Base-by-base conservation (phyloP, 192 early-diverging fungal species). In the Backusella luteola region DNA sequence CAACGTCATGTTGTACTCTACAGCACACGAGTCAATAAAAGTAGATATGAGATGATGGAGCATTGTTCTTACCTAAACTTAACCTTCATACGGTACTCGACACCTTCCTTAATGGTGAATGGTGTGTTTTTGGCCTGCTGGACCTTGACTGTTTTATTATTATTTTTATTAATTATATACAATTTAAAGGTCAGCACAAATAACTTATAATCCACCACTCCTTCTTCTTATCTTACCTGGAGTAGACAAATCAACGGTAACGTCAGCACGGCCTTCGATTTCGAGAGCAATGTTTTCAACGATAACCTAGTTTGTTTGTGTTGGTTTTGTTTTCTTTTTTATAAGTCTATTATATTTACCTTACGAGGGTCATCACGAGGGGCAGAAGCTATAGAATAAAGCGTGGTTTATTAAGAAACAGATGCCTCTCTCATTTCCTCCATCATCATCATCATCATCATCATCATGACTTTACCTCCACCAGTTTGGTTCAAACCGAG, bases 101-200 rank as follows among this genome's bases (percentile, higher is more conserved):
- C 89, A 74, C 98, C 97, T 83, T 98, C 97, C 89, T 99, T 99
- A 88, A 99, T 98, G 17, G 89, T 89, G 78, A 99, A 91, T 6
- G 89, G 87, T 42, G 85, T 89, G 46, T 86, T 81, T 80, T 93
- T 93, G 78, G 96, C 87, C 49, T 85, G 79, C n/a, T 87, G 56
- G 8, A 29, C 85, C 67, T 94, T 87, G 68, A 86, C 90, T 67
- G 79, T 91, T 89, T 26, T 26, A 36, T 34, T 26, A 36, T 34
- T 49, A 73, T 69, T n/a, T 42, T 63, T 19, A 49, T 49, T 49
- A 49, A n/a, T n/a, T 49, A 49, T 49, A 49, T 49, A 49, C 17
- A 49, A 49, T n/a, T 49, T 21, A 23, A 59, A 80, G 59, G 71
- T 74, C 66, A 75, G 74, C 66, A 46, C 66, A 67, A 39, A 35